Conservation (phyloP, 164 flowering plant species). For the Nelumbo lutea region DNA sequence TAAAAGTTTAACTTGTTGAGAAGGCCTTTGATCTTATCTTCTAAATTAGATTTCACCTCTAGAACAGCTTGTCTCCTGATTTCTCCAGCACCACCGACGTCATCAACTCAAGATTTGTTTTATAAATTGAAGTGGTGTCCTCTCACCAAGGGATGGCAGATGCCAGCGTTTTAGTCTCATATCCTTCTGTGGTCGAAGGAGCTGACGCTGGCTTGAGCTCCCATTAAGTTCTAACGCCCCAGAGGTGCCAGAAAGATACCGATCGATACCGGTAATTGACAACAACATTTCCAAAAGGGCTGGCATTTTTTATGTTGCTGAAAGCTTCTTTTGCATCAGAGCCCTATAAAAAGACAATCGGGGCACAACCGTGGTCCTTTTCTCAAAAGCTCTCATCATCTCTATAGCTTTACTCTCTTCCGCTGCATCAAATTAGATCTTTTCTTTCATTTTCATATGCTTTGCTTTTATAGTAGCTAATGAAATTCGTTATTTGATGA, state of each 20-base stretch:
- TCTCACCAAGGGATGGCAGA: constrained; percentile 25
- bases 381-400: constrained; percentile 19
- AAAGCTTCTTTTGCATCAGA: constrained; percentile 51
- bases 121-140: constrained; percentile 43
- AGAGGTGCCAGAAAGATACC: constrained; percentile 18
- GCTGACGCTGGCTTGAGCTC: not conserved
- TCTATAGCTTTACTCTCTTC: no score
- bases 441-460: no score
- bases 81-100: constrained; percentile 59
- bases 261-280: constrained; percentile 33
- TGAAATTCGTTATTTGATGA: no score
- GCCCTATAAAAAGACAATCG: constrained; percentile 32
- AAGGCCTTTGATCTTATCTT: constrained; percentile 55
- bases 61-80: constrained; percentile 60
- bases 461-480: no score
- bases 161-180: constrained; percentile 8
- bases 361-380: constrained; percentile 32
- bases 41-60: constrained; percentile 57
- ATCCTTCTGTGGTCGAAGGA: constrained; percentile 5
- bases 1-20: constrained; percentile 60
- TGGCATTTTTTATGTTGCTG: constrained; percentile 33
- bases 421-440: no score
- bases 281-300: constrained; percentile 40
- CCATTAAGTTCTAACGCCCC: constrained; percentile 8
- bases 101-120: constrained; percentile 70